These are phyloP conservation scores for Claviceps fusiformis DNA, from an alignment of 2,329 filamentous ascomycete species.

Conservation along the genomic window DNA sequence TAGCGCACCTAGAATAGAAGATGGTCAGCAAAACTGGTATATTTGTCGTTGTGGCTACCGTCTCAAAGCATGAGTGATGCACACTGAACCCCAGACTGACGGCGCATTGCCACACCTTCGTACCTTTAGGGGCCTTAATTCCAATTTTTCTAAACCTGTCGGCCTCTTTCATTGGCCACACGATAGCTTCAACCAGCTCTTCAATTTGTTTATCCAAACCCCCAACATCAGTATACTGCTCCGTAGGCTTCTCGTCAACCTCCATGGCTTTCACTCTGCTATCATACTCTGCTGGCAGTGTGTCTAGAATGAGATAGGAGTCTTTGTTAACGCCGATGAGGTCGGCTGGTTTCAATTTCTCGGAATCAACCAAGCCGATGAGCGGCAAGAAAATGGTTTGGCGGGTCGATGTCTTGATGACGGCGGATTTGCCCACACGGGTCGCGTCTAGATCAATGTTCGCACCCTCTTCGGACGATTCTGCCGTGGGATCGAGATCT, in stretches of 20 bases:
- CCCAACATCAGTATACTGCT: slow-evolving; percentile 97
- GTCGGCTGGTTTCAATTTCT: slow-evolving; percentile 88
- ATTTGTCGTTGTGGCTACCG: background rate
- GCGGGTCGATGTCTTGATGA: slow-evolving; percentile 97
- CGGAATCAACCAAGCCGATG: slow-evolving; percentile 91
- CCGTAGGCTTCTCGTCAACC: slow-evolving; percentile 97
- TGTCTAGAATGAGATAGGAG: slow-evolving; percentile 93
- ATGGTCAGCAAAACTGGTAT: background rate
- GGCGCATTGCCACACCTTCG: slow-evolving; percentile 19
- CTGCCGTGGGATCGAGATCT: slow-evolving; percentile 88
- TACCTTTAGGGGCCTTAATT: slow-evolving; percentile 98
- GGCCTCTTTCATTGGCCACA: slow-evolving; percentile 99
- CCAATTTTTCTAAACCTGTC: slow-evolving; percentile 99
- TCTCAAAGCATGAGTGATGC: background rate
- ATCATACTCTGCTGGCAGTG: slow-evolving; percentile 92
- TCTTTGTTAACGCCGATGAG: slow-evolving; percentile 99
- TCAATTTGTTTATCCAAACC: slow-evolving; percentile 98
- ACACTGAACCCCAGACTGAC: background rate
- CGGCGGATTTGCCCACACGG: slow-evolving; percentile 90
- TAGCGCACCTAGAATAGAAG: slow-evolving; percentile 82
- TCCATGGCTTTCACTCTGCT: slow-evolving; percentile 99
- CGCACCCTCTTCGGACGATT: slow-evolving; percentile 92
- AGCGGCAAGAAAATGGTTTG: slow-evolving; percentile 98
- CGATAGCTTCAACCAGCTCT: slow-evolving; percentile 93
- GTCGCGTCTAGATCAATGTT: slow-evolving; percentile 98